Conservation (phyloP, 176 grass and related monocot genomes). For the Avena eriantha region DNA sequence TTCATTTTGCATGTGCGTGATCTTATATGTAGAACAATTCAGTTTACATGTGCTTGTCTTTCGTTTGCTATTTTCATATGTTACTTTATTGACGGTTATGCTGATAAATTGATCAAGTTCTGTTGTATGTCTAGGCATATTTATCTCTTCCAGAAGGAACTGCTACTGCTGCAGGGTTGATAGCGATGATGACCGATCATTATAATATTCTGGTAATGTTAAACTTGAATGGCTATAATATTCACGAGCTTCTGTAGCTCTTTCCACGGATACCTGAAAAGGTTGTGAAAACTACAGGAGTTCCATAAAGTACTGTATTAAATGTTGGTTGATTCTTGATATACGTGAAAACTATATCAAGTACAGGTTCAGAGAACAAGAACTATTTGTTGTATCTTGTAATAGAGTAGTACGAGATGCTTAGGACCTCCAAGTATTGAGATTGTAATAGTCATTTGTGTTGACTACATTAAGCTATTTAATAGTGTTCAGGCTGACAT, state of each 20-base stretch:
- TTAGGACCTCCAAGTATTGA: not conserved
- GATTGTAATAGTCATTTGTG: constrained; percentile 10
- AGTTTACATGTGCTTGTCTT: constrained; percentile 15
- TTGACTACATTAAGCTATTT: constrained; percentile 3
- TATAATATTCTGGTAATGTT: constrained; percentile 89
- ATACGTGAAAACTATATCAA: constrained; percentile 24
- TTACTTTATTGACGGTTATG: constrained; percentile 18
- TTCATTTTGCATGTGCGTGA: not conserved
- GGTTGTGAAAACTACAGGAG: not conserved
- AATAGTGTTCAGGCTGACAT: not conserved
- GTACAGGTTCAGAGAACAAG: constrained; percentile 10
- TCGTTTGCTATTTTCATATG: constrained; percentile 18
- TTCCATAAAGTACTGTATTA: not conserved
- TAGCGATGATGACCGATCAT: constrained; percentile 98
- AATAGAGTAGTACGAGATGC: constrained; percentile 19
- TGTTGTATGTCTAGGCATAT: constrained; percentile 79
- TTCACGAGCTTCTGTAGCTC: constrained; percentile 16
- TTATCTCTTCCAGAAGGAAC: constrained; percentile 93
- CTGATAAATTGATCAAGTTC: constrained; percentile 42
- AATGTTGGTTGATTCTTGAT: not conserved
- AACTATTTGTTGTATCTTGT: constrained; percentile 30
- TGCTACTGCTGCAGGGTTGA: constrained; percentile 85
- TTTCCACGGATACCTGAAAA: constrained; percentile 11
- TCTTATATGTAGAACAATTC: not conserved
- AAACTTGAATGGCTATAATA: constrained; percentile 38